Percentiles rank a stretch among this genome's conserved stretches.
These are phyloP conservation scores for Verticillium alfalfae DNA, from an alignment of 2,329 filamentous ascomycete species.

Conservation along the genomic window DNA sequence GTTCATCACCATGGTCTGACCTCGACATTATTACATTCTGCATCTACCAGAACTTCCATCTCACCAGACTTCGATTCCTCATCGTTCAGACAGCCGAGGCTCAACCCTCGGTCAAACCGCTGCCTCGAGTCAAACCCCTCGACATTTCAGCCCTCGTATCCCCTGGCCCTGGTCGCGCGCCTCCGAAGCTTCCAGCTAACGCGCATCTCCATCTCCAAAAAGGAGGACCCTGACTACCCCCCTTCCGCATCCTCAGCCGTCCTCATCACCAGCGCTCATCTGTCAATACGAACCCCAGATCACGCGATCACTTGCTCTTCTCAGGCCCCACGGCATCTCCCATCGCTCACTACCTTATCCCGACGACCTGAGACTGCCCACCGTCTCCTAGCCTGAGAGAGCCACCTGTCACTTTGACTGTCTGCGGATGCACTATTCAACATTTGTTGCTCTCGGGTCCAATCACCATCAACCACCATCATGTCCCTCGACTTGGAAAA, in stretches of 20 bases:
- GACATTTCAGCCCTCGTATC: background rate
- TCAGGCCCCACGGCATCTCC: background rate
- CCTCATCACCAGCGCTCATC: background rate
- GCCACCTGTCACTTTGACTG: background rate
- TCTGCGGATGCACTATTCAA: background rate
- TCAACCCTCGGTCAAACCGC: background rate
- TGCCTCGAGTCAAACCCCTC: background rate
- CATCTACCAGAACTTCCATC: background rate
- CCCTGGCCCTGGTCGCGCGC: background rate
- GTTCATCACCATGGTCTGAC: background rate
- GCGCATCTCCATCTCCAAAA: background rate
- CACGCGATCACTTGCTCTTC: background rate
- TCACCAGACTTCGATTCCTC: background rate
- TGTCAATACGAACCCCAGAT: background rate
- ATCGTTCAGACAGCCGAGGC: background rate
- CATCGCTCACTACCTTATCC: background rate
- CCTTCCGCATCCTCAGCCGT: background rate
- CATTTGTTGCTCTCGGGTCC: background rate
- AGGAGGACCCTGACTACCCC: background rate
- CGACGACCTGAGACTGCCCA: background rate
- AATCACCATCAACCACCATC: constrained; percentile 11
- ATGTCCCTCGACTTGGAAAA: constrained; percentile 76
- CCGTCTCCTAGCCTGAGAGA: background rate
- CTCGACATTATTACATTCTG: background rate
- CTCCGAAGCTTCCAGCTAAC: background rate